Conservation (phyloP, 169 alveolate species). For the Plasmodium gonderi region DNA sequence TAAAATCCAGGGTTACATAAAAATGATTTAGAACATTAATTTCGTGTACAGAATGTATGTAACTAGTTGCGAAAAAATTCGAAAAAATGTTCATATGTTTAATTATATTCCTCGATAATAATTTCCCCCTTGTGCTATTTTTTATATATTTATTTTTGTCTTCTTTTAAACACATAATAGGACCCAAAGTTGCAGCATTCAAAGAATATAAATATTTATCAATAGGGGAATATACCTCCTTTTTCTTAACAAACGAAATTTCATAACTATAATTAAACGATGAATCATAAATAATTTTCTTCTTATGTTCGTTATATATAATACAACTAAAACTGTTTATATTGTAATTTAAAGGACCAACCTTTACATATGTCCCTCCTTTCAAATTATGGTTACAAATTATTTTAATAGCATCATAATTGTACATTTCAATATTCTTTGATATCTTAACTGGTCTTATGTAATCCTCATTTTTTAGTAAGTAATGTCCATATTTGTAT, state of each 20-base stretch:
- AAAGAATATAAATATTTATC: conserved; percentile 61
- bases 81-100: conserved; percentile 35
- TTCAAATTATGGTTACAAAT: conserved; percentile 63
- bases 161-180: conserved; percentile 42
- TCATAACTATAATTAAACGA: conserved; percentile 63
- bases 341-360: conserved; percentile 43
- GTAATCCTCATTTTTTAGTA: conserved; percentile 28
- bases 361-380: conserved; percentile 34
- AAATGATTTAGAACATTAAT: conserved; percentile 61
- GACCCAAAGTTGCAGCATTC: conserved; percentile 33
- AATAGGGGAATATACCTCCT: conserved; percentile 58
- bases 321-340: conserved; percentile 69
- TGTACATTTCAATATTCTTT: conserved; percentile 56
- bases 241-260: conserved; percentile 44
- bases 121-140: not conserved
- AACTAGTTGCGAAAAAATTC: not conserved
- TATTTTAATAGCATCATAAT: conserved; percentile 47
- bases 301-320: conserved; percentile 40
- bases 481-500: conserved; percentile 56
- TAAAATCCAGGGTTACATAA: conserved; percentile 54
- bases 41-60: conserved; percentile 30
- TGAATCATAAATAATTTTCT: conserved; percentile 67
- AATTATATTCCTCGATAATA: conserved; percentile 16
- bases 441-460: conserved; percentile 40
- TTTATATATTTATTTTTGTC: conserved; percentile 9